Evolutionary conservation across 176 grass and related monocot genomes (phyloP), one percentile per base, ranked within the genome.

Genomic region (Ananas comosus): DNA sequence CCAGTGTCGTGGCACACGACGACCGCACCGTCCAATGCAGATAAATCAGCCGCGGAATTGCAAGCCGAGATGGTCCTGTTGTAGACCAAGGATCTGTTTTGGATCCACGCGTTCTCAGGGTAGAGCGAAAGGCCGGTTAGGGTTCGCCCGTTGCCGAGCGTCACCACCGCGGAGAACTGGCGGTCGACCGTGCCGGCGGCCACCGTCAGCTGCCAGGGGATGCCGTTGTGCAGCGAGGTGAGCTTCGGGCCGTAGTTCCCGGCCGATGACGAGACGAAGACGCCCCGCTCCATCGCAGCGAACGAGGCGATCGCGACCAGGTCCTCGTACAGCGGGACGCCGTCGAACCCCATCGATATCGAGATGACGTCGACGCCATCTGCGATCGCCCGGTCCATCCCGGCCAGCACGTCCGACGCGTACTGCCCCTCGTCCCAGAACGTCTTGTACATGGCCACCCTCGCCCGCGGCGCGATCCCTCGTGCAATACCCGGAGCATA

Each of bases 291-390:
- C 86, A 85, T 85, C 53, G 88, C 88, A 2, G 92, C 83, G 74
- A 89, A 96, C 8, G 81, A 12, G 33, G 83, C 92, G 29, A 92
- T 81, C 58, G 92, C 88, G 14, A 96, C n/a, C 9, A 88, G 88
- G 65, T 87, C 81, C 3, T 48, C 0, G 84, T 82, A 57, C 2
- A 91, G 77, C 2, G 83, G 51, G 0, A 22, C 0, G 10, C 29
- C 64, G 64, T 74, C 10, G 0, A 83, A 0, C 8, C 88, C 86
- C 9, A 96, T 51, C 5, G 92, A 96, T 50, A 96, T 59, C 3
- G 92, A 96, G 23, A 96, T 51, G 9, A 96, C 73, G 68, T 92
- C 88, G 24, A 91, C 88, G 49, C 92, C 92, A 6, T 96, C 88
- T 1, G 83, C 67, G 74, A 96, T 91, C 27, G 92, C 92, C 54